Conservation (phyloP, 352 stramenopile species). For the Phytophthora uliginosa region DNA sequence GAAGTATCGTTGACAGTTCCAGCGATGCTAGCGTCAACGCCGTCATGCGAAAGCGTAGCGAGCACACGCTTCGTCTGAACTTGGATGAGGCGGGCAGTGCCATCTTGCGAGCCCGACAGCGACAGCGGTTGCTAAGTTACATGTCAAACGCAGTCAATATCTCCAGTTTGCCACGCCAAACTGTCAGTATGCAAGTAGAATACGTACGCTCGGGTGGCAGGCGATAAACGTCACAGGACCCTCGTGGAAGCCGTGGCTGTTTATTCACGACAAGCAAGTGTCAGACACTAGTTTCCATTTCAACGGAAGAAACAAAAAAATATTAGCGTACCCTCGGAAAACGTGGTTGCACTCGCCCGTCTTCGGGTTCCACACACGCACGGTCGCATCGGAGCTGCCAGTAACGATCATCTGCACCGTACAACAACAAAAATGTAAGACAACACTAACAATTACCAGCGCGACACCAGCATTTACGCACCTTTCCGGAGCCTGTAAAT, state of each 20-base stretch:
- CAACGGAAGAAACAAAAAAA: background rate
- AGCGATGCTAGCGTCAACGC: conserved; percentile 51
- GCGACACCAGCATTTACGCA: conserved; percentile 22
- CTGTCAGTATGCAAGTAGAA: background rate
- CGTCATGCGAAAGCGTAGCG: conserved; percentile 85
- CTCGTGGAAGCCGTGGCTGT: conserved; percentile 87
- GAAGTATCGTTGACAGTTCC: conserved; percentile 63
- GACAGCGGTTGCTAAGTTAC: conserved; percentile 89
- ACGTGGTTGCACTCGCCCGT: conserved; percentile 94
- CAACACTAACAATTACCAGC: conserved; percentile 3
- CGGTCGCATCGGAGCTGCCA: conserved; percentile 94
- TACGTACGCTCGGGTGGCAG: conserved; percentile 86
- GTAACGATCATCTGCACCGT: conserved; percentile 90
- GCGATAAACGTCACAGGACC: conserved; percentile 93
- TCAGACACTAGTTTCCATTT: conserved; percentile 2
- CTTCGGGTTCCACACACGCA: conserved; percentile 97
- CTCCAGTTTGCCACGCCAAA: background rate
- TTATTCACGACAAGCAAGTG: conserved; percentile 5
- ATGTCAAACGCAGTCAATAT: conserved; percentile 8
- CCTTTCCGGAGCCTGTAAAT: conserved; percentile 97
- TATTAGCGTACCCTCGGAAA: conserved; percentile 76
- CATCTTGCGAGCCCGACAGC: conserved; percentile 95
- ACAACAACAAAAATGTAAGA: background rate
- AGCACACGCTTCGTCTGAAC: conserved; percentile 96
- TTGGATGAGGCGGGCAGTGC: conserved; percentile 94